Percentiles rank a stretch among this genome's conserved stretches.
Conservation (phyloP, 768 basidiomycete genomes). For the Lepiota brunneoincarnata region DNA sequence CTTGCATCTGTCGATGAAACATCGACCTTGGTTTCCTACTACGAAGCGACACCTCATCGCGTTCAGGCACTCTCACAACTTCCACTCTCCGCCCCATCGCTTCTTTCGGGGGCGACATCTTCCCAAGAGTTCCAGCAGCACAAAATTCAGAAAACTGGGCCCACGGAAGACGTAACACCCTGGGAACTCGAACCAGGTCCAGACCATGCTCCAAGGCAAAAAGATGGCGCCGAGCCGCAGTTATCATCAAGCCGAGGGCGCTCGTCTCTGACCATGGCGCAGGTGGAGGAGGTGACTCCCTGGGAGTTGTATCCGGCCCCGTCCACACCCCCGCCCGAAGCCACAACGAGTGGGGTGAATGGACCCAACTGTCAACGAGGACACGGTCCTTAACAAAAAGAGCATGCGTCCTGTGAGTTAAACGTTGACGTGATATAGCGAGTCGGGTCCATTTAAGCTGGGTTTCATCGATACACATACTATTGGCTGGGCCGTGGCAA, state of each 20-base stretch:
- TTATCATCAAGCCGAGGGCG: constrained; percentile 15
- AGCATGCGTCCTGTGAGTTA: constrained; percentile 13
- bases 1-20: constrained; percentile 4
- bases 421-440: background rate
- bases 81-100: constrained; percentile 7
- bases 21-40: background rate
- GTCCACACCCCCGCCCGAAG: background rate
- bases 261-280: constrained; percentile 21
- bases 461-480: background rate
- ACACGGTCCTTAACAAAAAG: constrained; percentile 6
- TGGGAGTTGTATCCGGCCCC: constrained; percentile 30
- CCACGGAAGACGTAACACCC: constrained; percentile 26
- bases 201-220: background rate
- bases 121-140: constrained; percentile 11
- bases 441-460: background rate
- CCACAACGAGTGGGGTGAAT: background rate
- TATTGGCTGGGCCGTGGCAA: background rate
- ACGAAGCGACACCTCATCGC: constrained; percentile 10
- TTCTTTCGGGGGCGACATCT: background rate
- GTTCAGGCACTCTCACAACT: constrained; percentile 1
- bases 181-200: constrained; percentile 25
- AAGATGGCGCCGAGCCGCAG: constrained; percentile 4
- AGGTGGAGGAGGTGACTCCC: constrained; percentile 28
- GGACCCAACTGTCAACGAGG: constrained; percentile 6
- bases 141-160: constrained; percentile 17